Conservation (phyloP, 2,329 filamentous ascomycete genomes). For the Colletotrichum sp. region DNA sequence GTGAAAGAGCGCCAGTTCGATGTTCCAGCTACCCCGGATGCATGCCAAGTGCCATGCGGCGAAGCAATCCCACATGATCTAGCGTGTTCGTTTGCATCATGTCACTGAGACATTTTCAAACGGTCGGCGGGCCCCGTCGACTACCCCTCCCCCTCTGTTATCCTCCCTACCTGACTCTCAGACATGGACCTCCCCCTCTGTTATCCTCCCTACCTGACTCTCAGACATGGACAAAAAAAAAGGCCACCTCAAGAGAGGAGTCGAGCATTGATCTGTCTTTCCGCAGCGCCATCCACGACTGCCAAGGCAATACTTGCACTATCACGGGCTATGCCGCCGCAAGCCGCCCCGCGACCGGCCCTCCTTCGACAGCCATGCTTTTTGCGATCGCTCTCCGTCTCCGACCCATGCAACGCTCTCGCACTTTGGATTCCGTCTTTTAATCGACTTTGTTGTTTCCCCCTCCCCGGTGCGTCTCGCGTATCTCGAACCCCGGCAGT, state of each 20-base stretch:
- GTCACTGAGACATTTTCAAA: constrained; percentile 18
- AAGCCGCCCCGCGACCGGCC: constrained; percentile 20
- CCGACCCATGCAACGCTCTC: not conserved
- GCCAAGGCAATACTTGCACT: not conserved
- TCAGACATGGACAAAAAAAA: not conserved
- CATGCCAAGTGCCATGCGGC: not conserved
- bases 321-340: constrained; percentile 4
- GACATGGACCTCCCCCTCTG: not conserved
- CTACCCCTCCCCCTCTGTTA: not conserved
- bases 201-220: not conserved
- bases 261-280: not conserved
- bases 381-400: not conserved
- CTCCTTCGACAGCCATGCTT: constrained; percentile 8
- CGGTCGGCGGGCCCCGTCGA: not conserved
- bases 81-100: constrained; percentile 11
- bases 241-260: not conserved
- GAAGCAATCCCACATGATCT: not conserved
- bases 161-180: not conserved
- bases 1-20: not conserved
- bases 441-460: not conserved
- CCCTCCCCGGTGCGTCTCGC: not conserved
- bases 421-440: not conserved
- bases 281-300: constrained; percentile 3
- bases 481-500: not conserved
- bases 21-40: not conserved